Conservation (phyloP, 1,284 basidiomycete species). For the Ganoderma resinaceum region DNA sequence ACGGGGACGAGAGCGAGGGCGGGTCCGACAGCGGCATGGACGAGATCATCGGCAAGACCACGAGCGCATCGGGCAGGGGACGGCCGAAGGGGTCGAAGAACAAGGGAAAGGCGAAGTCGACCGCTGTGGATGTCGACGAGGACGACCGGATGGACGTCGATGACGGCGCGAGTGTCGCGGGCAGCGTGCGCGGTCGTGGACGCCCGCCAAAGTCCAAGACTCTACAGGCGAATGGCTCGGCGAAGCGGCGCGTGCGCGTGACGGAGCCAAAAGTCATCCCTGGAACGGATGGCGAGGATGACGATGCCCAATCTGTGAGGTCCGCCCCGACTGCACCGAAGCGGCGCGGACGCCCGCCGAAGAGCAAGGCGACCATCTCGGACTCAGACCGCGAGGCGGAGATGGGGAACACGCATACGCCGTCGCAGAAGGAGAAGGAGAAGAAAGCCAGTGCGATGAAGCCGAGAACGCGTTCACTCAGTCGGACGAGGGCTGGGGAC, state of each 20-base stretch:
- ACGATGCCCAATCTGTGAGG: slow-evolving; percentile 27
- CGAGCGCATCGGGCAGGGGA: slow-evolving; percentile 26
- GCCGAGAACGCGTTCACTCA: slow-evolving; percentile 33
- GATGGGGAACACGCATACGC: slow-evolving; percentile 22
- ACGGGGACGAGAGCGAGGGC: slow-evolving; percentile 40
- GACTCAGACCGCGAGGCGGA: slow-evolving; percentile 34
- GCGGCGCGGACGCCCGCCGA: slow-evolving; percentile 36
- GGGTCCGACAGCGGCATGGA: slow-evolving; percentile 43
- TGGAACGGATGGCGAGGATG: slow-evolving; percentile 32
- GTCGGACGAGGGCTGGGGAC: slow-evolving; percentile 29
- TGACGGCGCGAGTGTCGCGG: slow-evolving; percentile 32
- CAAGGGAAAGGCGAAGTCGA: slow-evolving; percentile 23
- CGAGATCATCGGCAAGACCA: slow-evolving; percentile 39
- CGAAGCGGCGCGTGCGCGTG: slow-evolving; percentile 32
- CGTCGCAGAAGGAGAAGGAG: slow-evolving; percentile 24
- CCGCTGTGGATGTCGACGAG: slow-evolving; percentile 26
- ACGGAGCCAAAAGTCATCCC: slow-evolving; percentile 28
- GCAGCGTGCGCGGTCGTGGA: slow-evolving; percentile 31
- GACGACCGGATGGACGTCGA: slow-evolving; percentile 41
- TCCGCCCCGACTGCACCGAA: slow-evolving; percentile 31
- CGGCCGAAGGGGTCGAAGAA: slow-evolving; percentile 23
- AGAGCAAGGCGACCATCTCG: slow-evolving; percentile 34
- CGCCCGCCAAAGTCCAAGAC: slow-evolving; percentile 31
- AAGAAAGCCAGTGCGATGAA: slow-evolving; percentile 27
- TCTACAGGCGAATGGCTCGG: slow-evolving; percentile 19